Evolutionary conservation across 768 basidiomycete genomes (phyloP).

Genomic region (Xerocomellus chrysenteron): DNA sequence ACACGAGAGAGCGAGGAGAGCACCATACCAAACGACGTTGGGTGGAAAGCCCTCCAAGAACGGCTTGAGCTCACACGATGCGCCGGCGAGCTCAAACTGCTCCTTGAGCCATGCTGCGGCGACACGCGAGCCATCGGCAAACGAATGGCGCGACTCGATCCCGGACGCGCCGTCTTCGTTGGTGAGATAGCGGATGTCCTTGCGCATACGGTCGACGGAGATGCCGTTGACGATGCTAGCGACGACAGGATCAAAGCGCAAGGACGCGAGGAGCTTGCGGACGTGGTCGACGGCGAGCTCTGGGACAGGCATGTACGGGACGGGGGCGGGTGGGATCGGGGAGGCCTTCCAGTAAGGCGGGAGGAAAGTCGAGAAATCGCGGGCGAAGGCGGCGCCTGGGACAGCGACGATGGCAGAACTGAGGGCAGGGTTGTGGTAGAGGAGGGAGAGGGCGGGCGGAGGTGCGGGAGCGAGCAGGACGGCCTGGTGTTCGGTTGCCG

Average conservation of each 20-base stretch:
- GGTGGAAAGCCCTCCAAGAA: conserved; percentile 80
- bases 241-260: conserved; percentile 69
- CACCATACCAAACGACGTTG: conserved; percentile 76
- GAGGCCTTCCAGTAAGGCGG: conserved; percentile 74
- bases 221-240: conserved; percentile 69
- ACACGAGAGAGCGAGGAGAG: not conserved
- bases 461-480: conserved; percentile 11
- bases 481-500: conserved; percentile 18
- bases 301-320: conserved; percentile 56
- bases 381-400: conserved; percentile 35
- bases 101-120: conserved; percentile 49
- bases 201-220: conserved; percentile 60
- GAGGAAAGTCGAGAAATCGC: conserved; percentile 57
- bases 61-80: conserved; percentile 60
- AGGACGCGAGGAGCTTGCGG: conserved; percentile 50
- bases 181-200: conserved; percentile 79
- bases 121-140: conserved; percentile 55
- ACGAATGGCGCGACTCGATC: conserved; percentile 81
- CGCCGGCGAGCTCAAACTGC: conserved; percentile 72
- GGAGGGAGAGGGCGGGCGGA: conserved; percentile 30
- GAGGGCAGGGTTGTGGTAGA: conserved; percentile 37
- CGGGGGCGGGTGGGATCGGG: conserved; percentile 52
- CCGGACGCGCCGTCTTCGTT: conserved; percentile 76
- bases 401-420: conserved; percentile 54
- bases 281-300: conserved; percentile 53